Conservation (phyloP, 495 filamentous ascomycete genomes). For the Bathelium albidoporum region DNA sequence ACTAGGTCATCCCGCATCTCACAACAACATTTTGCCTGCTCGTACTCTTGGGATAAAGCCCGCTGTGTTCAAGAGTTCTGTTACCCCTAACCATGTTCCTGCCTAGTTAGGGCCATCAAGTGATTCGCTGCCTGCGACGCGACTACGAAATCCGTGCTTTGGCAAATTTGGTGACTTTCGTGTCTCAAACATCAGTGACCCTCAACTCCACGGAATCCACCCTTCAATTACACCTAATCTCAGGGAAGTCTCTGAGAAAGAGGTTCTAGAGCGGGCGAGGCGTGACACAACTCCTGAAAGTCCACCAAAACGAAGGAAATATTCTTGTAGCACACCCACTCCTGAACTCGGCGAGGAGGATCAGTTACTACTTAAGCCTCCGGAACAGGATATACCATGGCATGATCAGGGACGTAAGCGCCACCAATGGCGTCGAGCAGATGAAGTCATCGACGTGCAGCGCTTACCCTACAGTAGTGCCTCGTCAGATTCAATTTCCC, state of each 20-base stretch:
- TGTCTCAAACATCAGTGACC: not conserved
- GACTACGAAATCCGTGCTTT: not conserved
- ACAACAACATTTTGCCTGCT: not conserved
- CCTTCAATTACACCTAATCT: not conserved
- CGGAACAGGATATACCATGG: not conserved
- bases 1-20: not conserved
- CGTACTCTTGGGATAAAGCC: not conserved
- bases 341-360: not conserved
- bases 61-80: not conserved
- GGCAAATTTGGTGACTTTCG: not conserved
- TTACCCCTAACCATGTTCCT: not conserved
- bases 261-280: not conserved
- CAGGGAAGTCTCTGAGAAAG: not conserved
- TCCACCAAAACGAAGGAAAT: not conserved
- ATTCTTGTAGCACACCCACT: not conserved
- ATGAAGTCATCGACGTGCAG: not conserved
- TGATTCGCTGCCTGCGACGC: not conserved
- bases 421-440: not conserved
- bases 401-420: not conserved
- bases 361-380: not conserved
- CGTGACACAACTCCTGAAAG: not conserved
- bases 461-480: not conserved
- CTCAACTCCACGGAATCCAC: not conserved
- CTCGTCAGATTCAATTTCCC: not conserved
- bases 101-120: not conserved